Evolutionary conservation across 2,329 filamentous ascomycete species (phyloP).

Genomic region (Monilinia fructigena): DNA sequence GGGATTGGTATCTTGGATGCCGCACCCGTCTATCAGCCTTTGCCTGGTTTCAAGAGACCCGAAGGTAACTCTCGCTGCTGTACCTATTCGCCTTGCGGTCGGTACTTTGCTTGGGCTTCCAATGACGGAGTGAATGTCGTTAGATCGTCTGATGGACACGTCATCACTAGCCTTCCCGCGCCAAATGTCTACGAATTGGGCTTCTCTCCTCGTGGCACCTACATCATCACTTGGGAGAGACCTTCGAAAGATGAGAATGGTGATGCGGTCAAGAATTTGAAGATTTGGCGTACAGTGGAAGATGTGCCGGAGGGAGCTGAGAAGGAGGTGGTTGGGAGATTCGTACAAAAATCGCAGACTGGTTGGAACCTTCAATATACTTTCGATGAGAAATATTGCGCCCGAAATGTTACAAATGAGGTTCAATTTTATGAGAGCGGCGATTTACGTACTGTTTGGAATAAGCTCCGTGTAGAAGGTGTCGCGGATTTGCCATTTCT

Average conservation of each 20-base stretch:
- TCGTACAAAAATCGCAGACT: slow-evolving; percentile 93
- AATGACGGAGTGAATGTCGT: slow-evolving; percentile 82
- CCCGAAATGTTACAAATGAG: slow-evolving; percentile 92
- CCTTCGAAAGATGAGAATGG: slow-evolving; percentile 89
- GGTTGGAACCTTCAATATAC: slow-evolving; percentile 99
- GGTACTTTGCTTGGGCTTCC: slow-evolving; percentile 93
- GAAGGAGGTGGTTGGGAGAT: slow-evolving; percentile 77
- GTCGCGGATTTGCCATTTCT: slow-evolving; percentile 81
- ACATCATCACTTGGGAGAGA: slow-evolving; percentile 95
- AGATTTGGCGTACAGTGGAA: slow-evolving; percentile 88
- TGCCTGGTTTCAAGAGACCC: slow-evolving; percentile 81
- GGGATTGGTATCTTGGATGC: slow-evolving; percentile 92
- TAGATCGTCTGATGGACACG: slow-evolving; percentile 73
- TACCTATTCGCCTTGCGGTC: slow-evolving; percentile 91
- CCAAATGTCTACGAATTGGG: slow-evolving; percentile 89
- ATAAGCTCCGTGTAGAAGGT: slow-evolving; percentile 90
- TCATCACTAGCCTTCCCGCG: slow-evolving; percentile 72
- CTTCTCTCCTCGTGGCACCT: slow-evolving; percentile 90
- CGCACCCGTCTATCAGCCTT: slow-evolving; percentile 79
- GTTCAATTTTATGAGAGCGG: slow-evolving; percentile 94
- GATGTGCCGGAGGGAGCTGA: slow-evolving; percentile 52
- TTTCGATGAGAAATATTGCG: slow-evolving; percentile 87
- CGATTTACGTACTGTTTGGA: slow-evolving; percentile 85
- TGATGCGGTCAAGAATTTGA: slow-evolving; percentile 92
- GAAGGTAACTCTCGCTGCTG: slow-evolving; percentile 94